A percentile compares a stretch with the other conserved stretches of the same genome.
Conservation (phyloP, 257 asterid genomes). For the Orobanche coerulescens region DNA sequence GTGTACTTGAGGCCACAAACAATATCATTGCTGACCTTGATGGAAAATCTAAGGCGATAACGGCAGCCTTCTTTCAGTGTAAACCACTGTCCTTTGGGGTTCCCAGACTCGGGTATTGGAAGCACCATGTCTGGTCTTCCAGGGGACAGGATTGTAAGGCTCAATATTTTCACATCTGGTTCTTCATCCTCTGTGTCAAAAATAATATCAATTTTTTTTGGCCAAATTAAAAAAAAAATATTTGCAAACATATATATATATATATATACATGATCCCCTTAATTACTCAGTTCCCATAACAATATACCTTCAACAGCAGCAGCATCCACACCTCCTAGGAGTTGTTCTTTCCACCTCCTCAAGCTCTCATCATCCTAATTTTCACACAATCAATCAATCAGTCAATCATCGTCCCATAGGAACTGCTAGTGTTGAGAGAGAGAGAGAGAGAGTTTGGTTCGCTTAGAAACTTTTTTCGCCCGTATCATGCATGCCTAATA, state of each 20-base stretch:
- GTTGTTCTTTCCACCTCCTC: slow-evolving; percentile 51
- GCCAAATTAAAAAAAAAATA: not conserved
- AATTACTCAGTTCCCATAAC: not conserved
- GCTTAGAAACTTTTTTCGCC: too few species aligned
- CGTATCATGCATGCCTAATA: too few species aligned
- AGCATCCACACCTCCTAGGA: slow-evolving; percentile 42
- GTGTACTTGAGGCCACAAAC: slow-evolving; percentile 48
- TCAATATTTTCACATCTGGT: slow-evolving; percentile 42
- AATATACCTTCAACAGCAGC: slow-evolving; percentile 31
- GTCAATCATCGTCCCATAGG: not conserved
- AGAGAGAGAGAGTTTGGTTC: too few species aligned
- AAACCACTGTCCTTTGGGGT: slow-evolving; percentile 49
- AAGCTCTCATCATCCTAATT: slow-evolving; percentile 47
- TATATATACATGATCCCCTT: not conserved
- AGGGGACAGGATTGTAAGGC: slow-evolving; percentile 30
- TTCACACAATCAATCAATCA: not conserved
- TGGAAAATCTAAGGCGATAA: slow-evolving; percentile 32
- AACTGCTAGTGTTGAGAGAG: too few species aligned
- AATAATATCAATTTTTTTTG: not conserved
- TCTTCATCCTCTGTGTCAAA: slow-evolving; percentile 31
- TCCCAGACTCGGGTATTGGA: slow-evolving; percentile 32
- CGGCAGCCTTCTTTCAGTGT: slow-evolving; percentile 43
- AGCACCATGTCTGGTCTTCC: slow-evolving; percentile 33
- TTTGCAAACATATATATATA: too few species aligned
- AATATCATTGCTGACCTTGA: slow-evolving; percentile 43